A percentile compares a stretch with the other conserved stretches of the same genome.
These are phyloP conservation scores for Trichoderma hamatum DNA, from an alignment of 2,329 filamentous ascomycete genomes.

Conservation along the genomic window DNA sequence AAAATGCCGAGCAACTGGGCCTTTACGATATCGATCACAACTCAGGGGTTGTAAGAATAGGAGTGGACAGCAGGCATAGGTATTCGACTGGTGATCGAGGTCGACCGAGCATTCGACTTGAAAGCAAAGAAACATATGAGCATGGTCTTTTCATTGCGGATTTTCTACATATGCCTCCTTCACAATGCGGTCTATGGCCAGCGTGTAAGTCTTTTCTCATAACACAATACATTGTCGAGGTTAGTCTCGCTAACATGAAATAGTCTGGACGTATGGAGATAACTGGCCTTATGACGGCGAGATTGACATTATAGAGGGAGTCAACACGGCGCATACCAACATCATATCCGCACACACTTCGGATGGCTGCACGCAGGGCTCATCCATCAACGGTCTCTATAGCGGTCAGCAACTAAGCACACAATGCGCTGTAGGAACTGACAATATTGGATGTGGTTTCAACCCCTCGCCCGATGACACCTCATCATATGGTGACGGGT, in stretches of 20 bases:
- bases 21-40: conserved; percentile 48
- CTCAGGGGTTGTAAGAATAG: conserved; percentile 49
- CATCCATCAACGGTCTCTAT: conserved; percentile 31
- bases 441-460: conserved; percentile 52
- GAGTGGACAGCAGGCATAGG: conserved; percentile 48
- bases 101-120: conserved; percentile 66
- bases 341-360: conserved; percentile 64
- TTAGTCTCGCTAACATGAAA: background rate
- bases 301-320: conserved; percentile 72
- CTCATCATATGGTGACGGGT: conserved; percentile 61
- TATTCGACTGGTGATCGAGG: conserved; percentile 43
- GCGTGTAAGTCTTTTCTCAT: conserved; percentile 53
- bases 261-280: conserved; percentile 58
- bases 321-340: conserved; percentile 63
- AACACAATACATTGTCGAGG: background rate
- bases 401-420: conserved; percentile 36
- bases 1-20: conserved; percentile 44
- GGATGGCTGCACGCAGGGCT: conserved; percentile 38
- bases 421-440: conserved; percentile 44
- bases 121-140: conserved; percentile 65
- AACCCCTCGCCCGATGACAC: conserved; percentile 46
- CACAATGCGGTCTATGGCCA: conserved; percentile 73
- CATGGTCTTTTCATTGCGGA: conserved; percentile 73
- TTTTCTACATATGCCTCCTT: conserved; percentile 72
- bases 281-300: conserved; percentile 67